These are phyloP conservation scores for Dicorynia guianensis DNA, from an alignment of 306 rosid species.

Conservation along the genomic window DNA sequence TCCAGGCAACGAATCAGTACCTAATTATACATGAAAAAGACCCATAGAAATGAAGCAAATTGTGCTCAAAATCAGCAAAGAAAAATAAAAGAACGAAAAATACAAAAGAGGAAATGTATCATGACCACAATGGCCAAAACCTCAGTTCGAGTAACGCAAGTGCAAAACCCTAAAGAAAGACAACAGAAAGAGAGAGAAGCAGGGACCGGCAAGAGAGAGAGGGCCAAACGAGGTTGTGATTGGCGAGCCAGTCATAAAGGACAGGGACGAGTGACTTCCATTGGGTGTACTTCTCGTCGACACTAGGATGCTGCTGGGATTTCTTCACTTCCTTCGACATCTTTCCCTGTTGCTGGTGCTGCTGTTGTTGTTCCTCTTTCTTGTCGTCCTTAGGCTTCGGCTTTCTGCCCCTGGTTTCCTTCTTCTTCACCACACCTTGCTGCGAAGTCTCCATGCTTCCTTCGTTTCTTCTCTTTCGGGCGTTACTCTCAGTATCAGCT, in stretches of 20 bases:
- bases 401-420: conserved; percentile 87
- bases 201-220: conserved; percentile 91
- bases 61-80: too few species aligned
- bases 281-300: conserved; percentile 82
- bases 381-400: conserved; percentile 87
- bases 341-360: conserved; percentile 32
- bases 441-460: conserved; percentile 38
- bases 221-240: conserved; percentile 96
- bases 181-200: background rate
- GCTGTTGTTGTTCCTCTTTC: conserved; percentile 53
- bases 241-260: conserved; percentile 95
- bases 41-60: background rate
- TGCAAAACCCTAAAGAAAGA: background rate
- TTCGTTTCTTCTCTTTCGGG: background rate
- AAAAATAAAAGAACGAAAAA: background rate
- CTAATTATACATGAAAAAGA: background rate
- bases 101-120: too few species aligned
- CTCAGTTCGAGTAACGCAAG: conserved; percentile 7
- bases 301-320: conserved; percentile 64
- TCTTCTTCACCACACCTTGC: conserved; percentile 61
- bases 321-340: conserved; percentile 46
- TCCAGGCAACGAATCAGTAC: background rate
- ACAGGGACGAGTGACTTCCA: conserved; percentile 92
- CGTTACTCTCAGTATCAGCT: too few species aligned
- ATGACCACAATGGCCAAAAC: background rate